A percentile compares a stretch with the other conserved stretches of the same genome.
Evolutionary conservation across 495 filamentous ascomycete genomes (phyloP).

Genomic region (Cryomyces antarcticus): DNA sequence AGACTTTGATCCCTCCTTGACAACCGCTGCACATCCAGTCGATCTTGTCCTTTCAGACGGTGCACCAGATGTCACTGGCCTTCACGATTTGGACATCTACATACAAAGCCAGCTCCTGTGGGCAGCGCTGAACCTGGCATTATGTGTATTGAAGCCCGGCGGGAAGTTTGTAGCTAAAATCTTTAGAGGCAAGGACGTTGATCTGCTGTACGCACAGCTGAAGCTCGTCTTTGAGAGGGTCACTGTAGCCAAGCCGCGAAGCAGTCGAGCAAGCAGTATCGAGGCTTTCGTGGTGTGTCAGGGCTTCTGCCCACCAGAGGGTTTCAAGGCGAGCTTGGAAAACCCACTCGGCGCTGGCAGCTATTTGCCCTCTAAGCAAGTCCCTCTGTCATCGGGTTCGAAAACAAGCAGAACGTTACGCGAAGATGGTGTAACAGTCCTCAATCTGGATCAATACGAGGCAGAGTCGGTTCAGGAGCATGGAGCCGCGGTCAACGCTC

Average conservation of each 20-base stretch:
- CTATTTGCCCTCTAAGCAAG: constrained; percentile 16
- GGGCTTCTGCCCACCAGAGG: constrained; percentile 44
- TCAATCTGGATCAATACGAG: constrained; percentile 28
- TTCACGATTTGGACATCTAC: constrained; percentile 96
- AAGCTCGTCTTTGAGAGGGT: constrained; percentile 77
- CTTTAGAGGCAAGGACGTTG: constrained; percentile 82
- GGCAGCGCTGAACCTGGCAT: constrained; percentile 75
- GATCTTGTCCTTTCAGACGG: constrained; percentile 90
- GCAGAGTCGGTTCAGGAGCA: constrained; percentile 20
- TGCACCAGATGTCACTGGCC: constrained; percentile 85
- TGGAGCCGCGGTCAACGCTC: no score
- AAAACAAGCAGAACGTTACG: constrained; percentile 9
- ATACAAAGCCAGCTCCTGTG: constrained; percentile 90
- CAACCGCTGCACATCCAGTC: constrained; percentile 45
- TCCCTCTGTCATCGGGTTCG: constrained; percentile 12
- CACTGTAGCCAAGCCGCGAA: constrained; percentile 78
- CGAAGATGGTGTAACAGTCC: constrained; percentile 35
- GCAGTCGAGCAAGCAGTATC: constrained; percentile 78
- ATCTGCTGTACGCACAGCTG: constrained; percentile 78
- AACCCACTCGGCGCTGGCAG: constrained; percentile 40
- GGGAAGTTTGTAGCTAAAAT: constrained; percentile 97
- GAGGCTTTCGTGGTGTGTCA: constrained; percentile 94
- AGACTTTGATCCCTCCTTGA: constrained; percentile 31
- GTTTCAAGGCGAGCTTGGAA: constrained; percentile 42
- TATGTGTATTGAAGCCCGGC: constrained; percentile 77